Conservation (phyloP, 163 green algal genomes). For the Coccomyxa subellipsoidea region DNA sequence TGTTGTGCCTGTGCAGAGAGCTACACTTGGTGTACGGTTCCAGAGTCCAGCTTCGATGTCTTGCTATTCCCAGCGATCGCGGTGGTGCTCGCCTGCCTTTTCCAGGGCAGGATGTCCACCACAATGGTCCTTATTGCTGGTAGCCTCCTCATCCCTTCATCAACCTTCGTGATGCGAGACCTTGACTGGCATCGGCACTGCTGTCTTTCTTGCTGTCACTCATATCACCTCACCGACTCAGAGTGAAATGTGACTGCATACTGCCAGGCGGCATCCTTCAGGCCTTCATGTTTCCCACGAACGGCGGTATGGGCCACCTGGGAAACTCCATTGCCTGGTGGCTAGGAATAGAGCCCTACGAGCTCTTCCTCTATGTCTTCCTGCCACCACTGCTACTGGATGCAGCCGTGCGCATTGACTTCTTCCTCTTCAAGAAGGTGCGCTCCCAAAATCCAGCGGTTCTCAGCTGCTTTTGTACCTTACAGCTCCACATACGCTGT, state of each 20-base stretch:
- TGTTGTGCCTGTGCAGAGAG: constrained; percentile 2
- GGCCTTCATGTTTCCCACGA: constrained; percentile 35
- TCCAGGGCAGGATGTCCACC: constrained; percentile 59
- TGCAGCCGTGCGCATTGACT: constrained; percentile 81
- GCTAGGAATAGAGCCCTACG: constrained; percentile 69
- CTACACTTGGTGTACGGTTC: constrained; percentile 71
- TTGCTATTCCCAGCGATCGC: constrained; percentile 75
- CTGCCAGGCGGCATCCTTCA: constrained; percentile 22
- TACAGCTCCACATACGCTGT: too few relatives aligned
- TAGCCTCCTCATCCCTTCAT: constrained; percentile 1
- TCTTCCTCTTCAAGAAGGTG: constrained; percentile 90
- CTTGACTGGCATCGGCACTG: too few relatives aligned
- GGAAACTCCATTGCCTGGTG: constrained; percentile 80
- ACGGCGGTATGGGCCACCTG: constrained; percentile 64
- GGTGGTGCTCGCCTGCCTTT: constrained; percentile 48
- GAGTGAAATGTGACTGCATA: not conserved
- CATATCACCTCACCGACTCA: not conserved
- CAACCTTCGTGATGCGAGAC: too few relatives aligned
- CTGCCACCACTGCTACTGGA: constrained; percentile 88
- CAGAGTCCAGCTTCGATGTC: constrained; percentile 44
- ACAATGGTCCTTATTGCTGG: constrained; percentile 63
- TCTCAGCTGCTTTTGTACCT: too few relatives aligned
- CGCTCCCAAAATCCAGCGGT: not conserved
- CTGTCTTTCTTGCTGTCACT: not conserved
- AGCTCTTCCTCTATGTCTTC: constrained; percentile 93